These are phyloP conservation scores for Grammothele lineata DNA, from an alignment of 768 basidiomycete species.

Conservation along the genomic window DNA sequence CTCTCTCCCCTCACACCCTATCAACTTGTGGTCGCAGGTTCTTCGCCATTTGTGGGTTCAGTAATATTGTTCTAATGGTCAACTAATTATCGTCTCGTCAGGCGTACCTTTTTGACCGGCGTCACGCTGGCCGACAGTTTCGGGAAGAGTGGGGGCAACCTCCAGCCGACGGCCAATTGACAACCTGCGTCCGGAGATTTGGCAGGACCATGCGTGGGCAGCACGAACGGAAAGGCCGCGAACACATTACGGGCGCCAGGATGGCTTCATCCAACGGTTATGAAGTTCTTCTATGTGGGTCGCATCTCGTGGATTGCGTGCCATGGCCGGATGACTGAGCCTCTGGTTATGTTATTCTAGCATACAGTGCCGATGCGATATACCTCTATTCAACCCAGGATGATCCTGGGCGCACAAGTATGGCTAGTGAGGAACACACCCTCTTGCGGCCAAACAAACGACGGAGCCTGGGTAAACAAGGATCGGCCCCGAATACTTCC, in stretches of 20 bases:
- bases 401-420: slow-evolving; percentile 35
- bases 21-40: slow-evolving; percentile 82
- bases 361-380: slow-evolving; percentile 68
- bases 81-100: no score
- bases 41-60: slow-evolving; percentile 68
- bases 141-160: slow-evolving; percentile 68
- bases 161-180: slow-evolving; percentile 45
- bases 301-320: no score
- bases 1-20: slow-evolving; percentile 77
- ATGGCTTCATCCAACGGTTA: slow-evolving; percentile 70
- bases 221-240: slow-evolving; percentile 34
- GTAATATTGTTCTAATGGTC: no score
- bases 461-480: no score
- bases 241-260: slow-evolving; percentile 75
- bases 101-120: slow-evolving; percentile 82
- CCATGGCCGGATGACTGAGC: no score
- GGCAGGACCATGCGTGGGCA: slow-evolving; percentile 42
- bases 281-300: slow-evolving; percentile 45
- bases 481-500: no score
- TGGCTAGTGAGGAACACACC: slow-evolving; percentile 10
- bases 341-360: slow-evolving; percentile 30
- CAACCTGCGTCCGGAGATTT: slow-evolving; percentile 80
- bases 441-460: slow-evolving; percentile 8
- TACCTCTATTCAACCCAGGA: slow-evolving; percentile 74
- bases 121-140: slow-evolving; percentile 60